Evolutionary conservation across 495 filamentous ascomycete genomes (phyloP), one percentile per base, ranked within the genome.

Genomic region (Penicillium malachiteum): DNA sequence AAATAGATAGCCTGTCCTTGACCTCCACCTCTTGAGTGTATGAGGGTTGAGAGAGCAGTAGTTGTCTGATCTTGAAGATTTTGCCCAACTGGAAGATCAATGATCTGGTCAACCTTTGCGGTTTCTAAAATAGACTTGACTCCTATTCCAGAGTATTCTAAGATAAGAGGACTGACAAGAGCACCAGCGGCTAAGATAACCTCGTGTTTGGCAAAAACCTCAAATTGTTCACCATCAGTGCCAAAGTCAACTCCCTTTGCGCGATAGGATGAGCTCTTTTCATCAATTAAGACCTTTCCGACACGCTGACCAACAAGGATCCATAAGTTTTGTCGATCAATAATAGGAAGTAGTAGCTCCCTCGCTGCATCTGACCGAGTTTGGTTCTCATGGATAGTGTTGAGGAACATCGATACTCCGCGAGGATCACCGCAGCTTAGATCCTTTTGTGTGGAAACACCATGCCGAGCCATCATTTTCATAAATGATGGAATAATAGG

Each of bases 401-500:
- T 49, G 8, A 35, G 18, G 3, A 49, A 32, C 46, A 49, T 49
- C 3, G 46, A 49, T 4, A 49, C 14, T 1, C 46, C 46, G 18
- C 34, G 46, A 37, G 46, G 46, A 38, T 49, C 7, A 37, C 46
- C 32, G 16, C 46, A 49, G 14, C 7, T 35, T 1, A 49, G 46
- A 38, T 49, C 46, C 6, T 35, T 37, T 5, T 7, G 46, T 7
- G 46, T 48, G 3, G 12, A 32, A 17, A 48, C 13, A n/a, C 46
- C 2, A 26, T 26, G 3, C 31, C 34, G 12, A 12, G 21, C 21
- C 21, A 26, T 26, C 21, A 26, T 26, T 26, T 17, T 44, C 30
- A 52, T 52, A 7, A 52, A 14, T 3, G 50, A 7, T 14, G 26
- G 50, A 40, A 52, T 34, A 21, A 52, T 43, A 31, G 50, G 50